These are phyloP conservation scores for Lanmaoa rubissima DNA, from an alignment of 768 basidiomycete species.

Conservation along the genomic window DNA sequence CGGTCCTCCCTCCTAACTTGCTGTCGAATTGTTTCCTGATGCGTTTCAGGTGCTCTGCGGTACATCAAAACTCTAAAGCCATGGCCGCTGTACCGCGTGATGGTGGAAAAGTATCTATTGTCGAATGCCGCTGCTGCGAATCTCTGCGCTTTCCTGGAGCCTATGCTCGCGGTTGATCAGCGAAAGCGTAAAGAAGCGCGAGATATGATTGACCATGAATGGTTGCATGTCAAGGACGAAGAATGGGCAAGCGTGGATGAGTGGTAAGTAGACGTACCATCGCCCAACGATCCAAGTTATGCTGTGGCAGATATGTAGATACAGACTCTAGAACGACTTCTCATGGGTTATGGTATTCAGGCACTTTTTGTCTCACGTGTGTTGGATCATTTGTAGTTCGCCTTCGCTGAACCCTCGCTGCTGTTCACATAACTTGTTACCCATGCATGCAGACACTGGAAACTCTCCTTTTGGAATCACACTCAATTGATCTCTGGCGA, in stretches of 20 bases:
- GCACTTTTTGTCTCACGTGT: background rate
- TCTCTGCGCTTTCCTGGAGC: constrained; percentile 66
- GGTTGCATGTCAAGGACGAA: constrained; percentile 52
- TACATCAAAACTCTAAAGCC: constrained; percentile 74
- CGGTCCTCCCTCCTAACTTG: constrained; percentile 20
- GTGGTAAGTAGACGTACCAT: constrained; percentile 26
- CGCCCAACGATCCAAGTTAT: background rate
- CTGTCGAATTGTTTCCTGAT: constrained; percentile 4
- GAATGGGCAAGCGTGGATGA: constrained; percentile 26
- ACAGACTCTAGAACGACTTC: constrained; percentile 2
- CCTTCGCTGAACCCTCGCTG: background rate
- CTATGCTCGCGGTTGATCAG: constrained; percentile 75
- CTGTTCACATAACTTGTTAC: background rate
- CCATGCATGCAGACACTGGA: background rate
- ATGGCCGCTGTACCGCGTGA: constrained; percentile 81
- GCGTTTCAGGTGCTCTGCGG: constrained; percentile 54
- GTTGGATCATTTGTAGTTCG: background rate
- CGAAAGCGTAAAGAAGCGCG: constrained; percentile 65
- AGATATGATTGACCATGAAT: constrained; percentile 72
- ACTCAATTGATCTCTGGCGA: background rate
- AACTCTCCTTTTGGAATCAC: too few species aligned
- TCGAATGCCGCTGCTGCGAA: constrained; percentile 52
- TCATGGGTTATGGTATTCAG: constrained; percentile 1
- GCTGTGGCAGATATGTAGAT: constrained; percentile 10
- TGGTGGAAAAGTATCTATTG: constrained; percentile 87